Evolutionary conservation across 352 stramenopile genomes (phyloP).

Genomic region (Globisporangium iwayamae): DNA sequence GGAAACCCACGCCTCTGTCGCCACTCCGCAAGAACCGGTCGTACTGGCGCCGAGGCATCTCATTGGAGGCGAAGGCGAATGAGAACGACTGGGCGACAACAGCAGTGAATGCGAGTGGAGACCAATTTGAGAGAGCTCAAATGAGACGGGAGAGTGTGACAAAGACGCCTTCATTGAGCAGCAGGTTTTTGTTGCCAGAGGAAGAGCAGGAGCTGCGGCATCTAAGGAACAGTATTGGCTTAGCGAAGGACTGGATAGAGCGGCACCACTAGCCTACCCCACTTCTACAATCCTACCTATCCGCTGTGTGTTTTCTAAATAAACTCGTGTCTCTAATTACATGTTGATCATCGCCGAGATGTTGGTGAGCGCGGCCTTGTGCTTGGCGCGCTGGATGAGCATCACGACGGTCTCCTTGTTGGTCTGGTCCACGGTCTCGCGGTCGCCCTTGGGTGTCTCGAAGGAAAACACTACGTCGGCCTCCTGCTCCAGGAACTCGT

Average conservation of each 20-base stretch:
- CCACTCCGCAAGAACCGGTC: constrained; percentile 40
- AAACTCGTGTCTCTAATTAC: constrained; percentile 35
- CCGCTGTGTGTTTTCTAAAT: constrained; percentile 32
- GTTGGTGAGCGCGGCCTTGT: constrained; percentile 74
- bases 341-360: constrained; percentile 83
- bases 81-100: background rate
- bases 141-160: background rate
- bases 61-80: constrained; percentile 20
- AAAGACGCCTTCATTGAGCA: constrained; percentile 8
- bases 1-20: constrained; percentile 38
- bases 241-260: constrained; percentile 71
- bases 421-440: constrained; percentile 50
- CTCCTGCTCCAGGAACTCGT: constrained; percentile 81
- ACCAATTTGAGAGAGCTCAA: background rate
- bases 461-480: constrained; percentile 69
- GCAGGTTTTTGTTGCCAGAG: constrained; percentile 53
- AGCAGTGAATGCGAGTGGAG: background rate
- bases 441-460: constrained; percentile 62
- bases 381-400: constrained; percentile 70
- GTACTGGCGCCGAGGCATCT: constrained; percentile 58
- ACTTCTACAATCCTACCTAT: background rate
- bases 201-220: constrained; percentile 49
- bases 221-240: constrained; percentile 55
- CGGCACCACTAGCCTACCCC: constrained; percentile 12
- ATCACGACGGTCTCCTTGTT: constrained; percentile 75